Evolutionary conservation across 2,329 filamentous ascomycete species (phyloP).

Genomic region (Venturia aucupariae): DNA sequence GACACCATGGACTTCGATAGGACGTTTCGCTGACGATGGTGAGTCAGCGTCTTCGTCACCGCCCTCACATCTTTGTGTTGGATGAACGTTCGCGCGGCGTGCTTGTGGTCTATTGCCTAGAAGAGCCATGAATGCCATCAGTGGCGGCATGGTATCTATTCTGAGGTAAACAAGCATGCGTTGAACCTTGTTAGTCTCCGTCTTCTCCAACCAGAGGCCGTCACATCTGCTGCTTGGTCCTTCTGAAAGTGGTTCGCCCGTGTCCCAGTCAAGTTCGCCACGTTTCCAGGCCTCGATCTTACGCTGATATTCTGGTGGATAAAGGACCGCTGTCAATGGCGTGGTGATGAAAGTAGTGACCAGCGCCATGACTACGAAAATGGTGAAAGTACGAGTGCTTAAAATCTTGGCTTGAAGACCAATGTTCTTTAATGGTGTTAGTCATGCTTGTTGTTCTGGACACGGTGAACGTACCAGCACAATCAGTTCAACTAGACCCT

Average conservation of each 20-base stretch:
- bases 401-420: conserved; percentile 76
- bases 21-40: conserved; percentile 28
- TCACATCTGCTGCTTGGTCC: conserved; percentile 19
- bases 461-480: conserved; percentile 56
- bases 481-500: conserved; percentile 88
- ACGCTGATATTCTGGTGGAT: conserved; percentile 67
- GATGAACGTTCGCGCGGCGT: conserved; percentile 29
- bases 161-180: conserved; percentile 72
- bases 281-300: conserved; percentile 67
- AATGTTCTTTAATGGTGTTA: conserved; percentile 50
- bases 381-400: conserved; percentile 74
- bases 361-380: conserved; percentile 90
- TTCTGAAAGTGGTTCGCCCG: conserved; percentile 38
- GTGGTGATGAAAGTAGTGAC: conserved; percentile 79
- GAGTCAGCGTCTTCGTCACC: conserved; percentile 21
- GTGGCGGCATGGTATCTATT: conserved; percentile 70
- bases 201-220: conserved; percentile 39
- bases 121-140: conserved; percentile 75
- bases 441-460: background rate
- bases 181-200: conserved; percentile 44
- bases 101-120: conserved; percentile 50
- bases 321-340: conserved; percentile 62
- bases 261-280: conserved; percentile 87
- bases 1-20: conserved; percentile 71
- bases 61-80: conserved; percentile 22